These are phyloP conservation scores for Stentor roeselii DNA, from an alignment of 73 alveolate genomes.

Conservation along the genomic window DNA sequence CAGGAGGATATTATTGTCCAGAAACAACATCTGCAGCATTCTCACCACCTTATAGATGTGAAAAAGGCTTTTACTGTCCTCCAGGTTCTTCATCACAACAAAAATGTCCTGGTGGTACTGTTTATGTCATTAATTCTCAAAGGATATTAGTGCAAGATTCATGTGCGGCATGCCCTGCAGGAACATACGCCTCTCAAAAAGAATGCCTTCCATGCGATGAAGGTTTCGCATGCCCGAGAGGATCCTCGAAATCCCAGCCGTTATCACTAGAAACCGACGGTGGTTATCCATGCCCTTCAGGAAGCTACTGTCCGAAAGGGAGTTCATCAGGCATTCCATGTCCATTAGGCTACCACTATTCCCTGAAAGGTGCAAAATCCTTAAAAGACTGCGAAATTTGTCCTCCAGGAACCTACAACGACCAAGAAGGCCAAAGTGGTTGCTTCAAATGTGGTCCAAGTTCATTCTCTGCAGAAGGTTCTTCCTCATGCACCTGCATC, in stretches of 20 bases:
- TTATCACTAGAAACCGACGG: neutral
- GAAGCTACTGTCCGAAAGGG: constrained; percentile 60
- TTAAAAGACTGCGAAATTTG: constrained; percentile 28
- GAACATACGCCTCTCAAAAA: constrained; percentile 21
- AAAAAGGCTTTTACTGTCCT: constrained; percentile 63
- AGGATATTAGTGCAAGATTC: constrained; percentile 28
- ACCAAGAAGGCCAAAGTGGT: constrained; percentile 27
- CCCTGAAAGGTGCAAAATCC: neutral
- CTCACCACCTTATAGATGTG: constrained; percentile 37
- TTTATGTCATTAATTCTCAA: constrained; percentile 15
- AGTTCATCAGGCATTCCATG: constrained; percentile 44
- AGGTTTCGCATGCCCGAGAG: constrained; percentile 1
- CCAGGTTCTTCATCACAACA: constrained; percentile 32
- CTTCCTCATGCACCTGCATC: constrained; percentile 36
- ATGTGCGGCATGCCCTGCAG: constrained; percentile 50
- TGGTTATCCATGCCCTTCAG: constrained; percentile 46
- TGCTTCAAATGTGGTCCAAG: constrained; percentile 31
- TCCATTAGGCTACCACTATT: constrained; percentile 37
- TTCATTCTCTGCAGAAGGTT: constrained; percentile 17
- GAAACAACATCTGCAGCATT: constrained; percentile 32
- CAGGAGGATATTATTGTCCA: constrained; percentile 44
- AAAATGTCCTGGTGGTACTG: constrained; percentile 52
- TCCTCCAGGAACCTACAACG: constrained; percentile 18
- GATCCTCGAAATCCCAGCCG: constrained; percentile 8
- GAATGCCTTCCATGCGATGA: neutral